These are phyloP conservation scores for Colletotrichum tanaceti DNA, from an alignment of 2,329 filamentous ascomycete species.

Conservation along the genomic window DNA sequence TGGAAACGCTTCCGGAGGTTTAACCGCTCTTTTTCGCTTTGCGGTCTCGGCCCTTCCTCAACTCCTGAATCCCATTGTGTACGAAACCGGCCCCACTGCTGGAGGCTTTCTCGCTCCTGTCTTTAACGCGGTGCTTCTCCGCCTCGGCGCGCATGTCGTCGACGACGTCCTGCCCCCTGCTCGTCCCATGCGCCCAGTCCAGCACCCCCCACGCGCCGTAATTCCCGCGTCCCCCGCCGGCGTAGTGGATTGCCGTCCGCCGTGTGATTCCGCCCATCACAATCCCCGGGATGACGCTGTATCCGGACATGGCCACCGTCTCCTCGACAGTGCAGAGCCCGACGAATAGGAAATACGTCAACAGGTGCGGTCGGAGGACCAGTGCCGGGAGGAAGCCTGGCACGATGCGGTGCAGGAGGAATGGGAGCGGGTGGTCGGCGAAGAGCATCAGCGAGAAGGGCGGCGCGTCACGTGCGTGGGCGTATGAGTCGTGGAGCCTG, in stretches of 20 bases:
- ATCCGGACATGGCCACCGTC: conserved; percentile 74
- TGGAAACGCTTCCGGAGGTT: neutral
- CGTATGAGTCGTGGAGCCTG: conserved; percentile 56
- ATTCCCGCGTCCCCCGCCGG: conserved; percentile 66
- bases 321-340: conserved; percentile 74
- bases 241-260: conserved; percentile 65
- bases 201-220: conserved; percentile 71
- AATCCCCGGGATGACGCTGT: conserved; percentile 67
- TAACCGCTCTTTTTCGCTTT: conserved; percentile 5
- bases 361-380: conserved; percentile 74
- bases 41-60: conserved; percentile 42
- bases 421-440: conserved; percentile 75
- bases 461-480: conserved; percentile 66
- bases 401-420: conserved; percentile 71
- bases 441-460: conserved; percentile 72
- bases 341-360: conserved; percentile 77
- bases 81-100: conserved; percentile 49
- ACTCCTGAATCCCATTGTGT: conserved; percentile 46
- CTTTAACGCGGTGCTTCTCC: conserved; percentile 65
- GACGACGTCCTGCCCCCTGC: conserved; percentile 62
- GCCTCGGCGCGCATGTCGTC: conserved; percentile 67
- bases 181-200: conserved; percentile 71
- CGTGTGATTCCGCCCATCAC: conserved; percentile 63
- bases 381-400: conserved; percentile 75
- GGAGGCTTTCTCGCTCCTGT: conserved; percentile 51